Percentiles rank a stretch among this genome's conserved stretches.
phyloP scores from a whole-genome alignment of 352 stramenopile species.

The Nothophytophthora sp. region DNA sequence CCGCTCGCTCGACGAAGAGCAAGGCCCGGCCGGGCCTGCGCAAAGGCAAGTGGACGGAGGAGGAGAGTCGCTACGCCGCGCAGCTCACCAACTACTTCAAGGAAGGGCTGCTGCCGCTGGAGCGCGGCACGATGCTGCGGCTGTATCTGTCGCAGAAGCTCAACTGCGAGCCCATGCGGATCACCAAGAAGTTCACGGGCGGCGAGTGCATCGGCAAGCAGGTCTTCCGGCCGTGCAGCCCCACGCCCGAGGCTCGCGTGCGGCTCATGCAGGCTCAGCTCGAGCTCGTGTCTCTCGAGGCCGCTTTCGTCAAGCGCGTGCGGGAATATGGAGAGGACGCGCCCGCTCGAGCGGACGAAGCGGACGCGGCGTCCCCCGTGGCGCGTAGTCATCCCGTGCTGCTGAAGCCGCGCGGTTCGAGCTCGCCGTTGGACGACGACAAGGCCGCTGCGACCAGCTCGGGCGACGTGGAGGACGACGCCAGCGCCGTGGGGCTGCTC shows the following conservation, averaged over 20 bases:
- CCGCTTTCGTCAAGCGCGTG: conserved; percentile 74
- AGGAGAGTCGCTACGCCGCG: conserved; percentile 75
- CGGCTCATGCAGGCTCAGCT: conserved; percentile 75
- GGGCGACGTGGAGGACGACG: conserved; percentile 49
- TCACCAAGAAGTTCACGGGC: conserved; percentile 94
- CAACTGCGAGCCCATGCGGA: conserved; percentile 92
- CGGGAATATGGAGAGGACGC: conserved; percentile 82
- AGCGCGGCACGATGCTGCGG: conserved; percentile 89
- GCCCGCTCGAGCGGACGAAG: conserved; percentile 51
- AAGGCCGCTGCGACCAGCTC: conserved; percentile 23
- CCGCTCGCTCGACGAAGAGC: conserved; percentile 77
- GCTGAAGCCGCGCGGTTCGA: conserved; percentile 32
- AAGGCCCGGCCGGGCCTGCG: conserved; percentile 83
- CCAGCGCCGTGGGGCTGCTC: conserved; percentile 66
- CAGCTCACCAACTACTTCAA: conserved; percentile 88
- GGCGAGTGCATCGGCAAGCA: conserved; percentile 92
- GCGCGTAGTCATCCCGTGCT: conserved; percentile 19
- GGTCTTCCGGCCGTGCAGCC: conserved; percentile 76
- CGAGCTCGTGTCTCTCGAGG: conserved; percentile 71
- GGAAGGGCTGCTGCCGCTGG: conserved; percentile 75
- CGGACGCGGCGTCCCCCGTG: conserved; percentile 26
- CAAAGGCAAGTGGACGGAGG: conserved; percentile 88
- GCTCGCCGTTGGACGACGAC: conserved; percentile 24
- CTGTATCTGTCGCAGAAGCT: conserved; percentile 92
- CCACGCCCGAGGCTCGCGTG: conserved; percentile 63